phyloP scores from a whole-genome alignment of 208 protist genomes.

The Wallacemonas collosoma region DNA sequence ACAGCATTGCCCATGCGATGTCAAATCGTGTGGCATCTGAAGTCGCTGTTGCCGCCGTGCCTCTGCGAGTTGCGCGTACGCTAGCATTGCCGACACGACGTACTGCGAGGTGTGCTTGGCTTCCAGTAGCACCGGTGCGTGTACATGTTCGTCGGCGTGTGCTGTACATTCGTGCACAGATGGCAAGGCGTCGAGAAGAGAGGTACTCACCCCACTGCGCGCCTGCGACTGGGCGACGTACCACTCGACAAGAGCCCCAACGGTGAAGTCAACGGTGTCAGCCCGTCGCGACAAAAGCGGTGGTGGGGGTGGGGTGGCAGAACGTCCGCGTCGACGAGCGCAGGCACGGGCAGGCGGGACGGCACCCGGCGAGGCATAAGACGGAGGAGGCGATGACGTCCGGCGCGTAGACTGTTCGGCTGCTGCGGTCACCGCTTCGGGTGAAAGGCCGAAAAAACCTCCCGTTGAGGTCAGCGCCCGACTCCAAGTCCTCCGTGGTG shows the following conservation, averaged over 20 bases:
- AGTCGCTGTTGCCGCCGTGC: conserved; percentile 5
- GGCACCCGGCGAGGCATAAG: neutral
- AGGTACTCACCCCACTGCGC: neutral
- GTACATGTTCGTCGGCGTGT: neutral
- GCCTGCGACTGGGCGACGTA: neutral
- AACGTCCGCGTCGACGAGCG: neutral
- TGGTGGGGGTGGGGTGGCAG: conserved; percentile 7
- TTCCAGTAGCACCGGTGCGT: neutral
- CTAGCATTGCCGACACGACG: neutral
- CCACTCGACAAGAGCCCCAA: neutral
- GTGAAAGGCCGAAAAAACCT: neutral
- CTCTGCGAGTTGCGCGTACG: conserved; percentile 8
- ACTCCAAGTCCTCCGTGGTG: neutral
- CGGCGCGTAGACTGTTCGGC: neutral
- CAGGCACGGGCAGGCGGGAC: no score
- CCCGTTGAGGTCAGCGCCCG: neutral
- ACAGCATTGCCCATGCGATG: neutral
- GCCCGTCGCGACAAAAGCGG: neutral
- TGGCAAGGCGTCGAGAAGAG: neutral
- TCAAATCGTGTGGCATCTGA: neutral
- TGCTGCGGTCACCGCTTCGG: neutral
- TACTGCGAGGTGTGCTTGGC: neutral
- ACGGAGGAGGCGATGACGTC: neutral
- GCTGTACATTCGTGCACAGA: no score
- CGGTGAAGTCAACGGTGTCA: neutral